Percentiles rank a stretch among this genome's conserved stretches.
These are phyloP conservation scores for Fusarium algeriense DNA, from an alignment of 2,329 filamentous ascomycete species.

Conservation along the genomic window DNA sequence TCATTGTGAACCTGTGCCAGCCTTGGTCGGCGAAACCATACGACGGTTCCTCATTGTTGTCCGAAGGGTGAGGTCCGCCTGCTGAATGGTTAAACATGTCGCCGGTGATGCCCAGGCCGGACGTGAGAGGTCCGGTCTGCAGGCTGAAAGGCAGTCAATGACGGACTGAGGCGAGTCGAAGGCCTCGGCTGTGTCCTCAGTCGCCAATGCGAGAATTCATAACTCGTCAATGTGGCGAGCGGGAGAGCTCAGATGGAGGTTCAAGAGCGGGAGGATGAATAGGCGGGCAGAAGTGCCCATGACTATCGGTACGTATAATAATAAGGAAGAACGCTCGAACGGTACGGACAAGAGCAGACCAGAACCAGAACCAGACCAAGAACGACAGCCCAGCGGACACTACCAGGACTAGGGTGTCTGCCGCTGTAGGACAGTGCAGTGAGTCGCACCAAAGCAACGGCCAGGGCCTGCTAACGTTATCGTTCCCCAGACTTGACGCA, in stretches of 20 bases:
- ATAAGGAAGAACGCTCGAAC: conserved; percentile 32
- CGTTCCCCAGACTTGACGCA: conserved; percentile 51
- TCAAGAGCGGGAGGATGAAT: conserved; percentile 49
- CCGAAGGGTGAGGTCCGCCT: conserved; percentile 50
- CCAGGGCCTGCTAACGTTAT: conserved; percentile 50
- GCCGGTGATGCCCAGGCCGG: conserved; percentile 50
- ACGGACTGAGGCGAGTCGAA: conserved; percentile 56
- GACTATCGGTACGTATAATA: conserved; percentile 50
- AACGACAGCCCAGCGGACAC: conserved; percentile 25
- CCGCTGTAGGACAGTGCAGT: conserved; percentile 33
- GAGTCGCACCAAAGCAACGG: conserved; percentile 41
- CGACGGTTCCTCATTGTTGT: conserved; percentile 46
- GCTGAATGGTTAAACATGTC: conserved; percentile 55
- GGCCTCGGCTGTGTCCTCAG: conserved; percentile 53
- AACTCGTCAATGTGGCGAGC: conserved; percentile 53
- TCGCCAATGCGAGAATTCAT: conserved; percentile 53
- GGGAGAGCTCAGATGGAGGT: conserved; percentile 50
- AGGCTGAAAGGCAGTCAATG: conserved; percentile 52
- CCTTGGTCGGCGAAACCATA: conserved; percentile 51
- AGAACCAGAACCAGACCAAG: conserved; percentile 19
- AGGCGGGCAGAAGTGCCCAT: conserved; percentile 54
- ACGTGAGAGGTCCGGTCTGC: conserved; percentile 50
- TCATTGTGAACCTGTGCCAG: conserved; percentile 50
- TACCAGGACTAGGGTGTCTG: conserved; percentile 32
- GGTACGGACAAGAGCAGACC: conserved; percentile 34